Base-by-base conservation (phyloP, 2,329 filamentous ascomycete genomes). In the Neoscytalidium dimidiatum region DNA sequence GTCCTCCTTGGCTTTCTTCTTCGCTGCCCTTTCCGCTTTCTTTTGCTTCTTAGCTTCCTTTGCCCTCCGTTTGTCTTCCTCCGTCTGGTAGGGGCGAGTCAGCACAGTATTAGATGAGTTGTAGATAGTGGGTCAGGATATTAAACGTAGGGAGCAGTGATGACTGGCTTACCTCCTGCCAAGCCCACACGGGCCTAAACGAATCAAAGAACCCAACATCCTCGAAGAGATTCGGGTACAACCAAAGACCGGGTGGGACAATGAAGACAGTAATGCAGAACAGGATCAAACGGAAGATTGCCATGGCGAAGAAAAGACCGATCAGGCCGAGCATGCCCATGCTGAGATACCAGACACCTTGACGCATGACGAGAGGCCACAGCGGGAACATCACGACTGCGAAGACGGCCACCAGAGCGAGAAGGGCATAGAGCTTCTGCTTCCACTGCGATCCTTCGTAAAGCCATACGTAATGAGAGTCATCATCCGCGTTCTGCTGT, bases 171-270 rank as follows among this genome's bases (percentile, higher is more conserved):
- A 96, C 92, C 87, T 97, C 94, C 78, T 99, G 95, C 95, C 95
- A 99, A 66, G 92, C 95, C 94, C 95, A 99, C 5, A 97, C 81
- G 21, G 95, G 95, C 74, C 90, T 90, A 85, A 99, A 99, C 73
- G 92, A 96, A 77, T 99, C 95, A 79, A 99, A 90, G 81, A 99
- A 98, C 7, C 94, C 96, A 29, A 99, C 95, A 75, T 99, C 95
- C 78, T 99, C 95, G 83, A 97, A 99, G 21, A 99, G 82, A 75
- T 99, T 99, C 56, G 95, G 95, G 81, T 94, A 99, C 49, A 99
- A 85, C 95, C 95, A 99, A n/a, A 99, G 84, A 72, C 95, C 95
- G 2, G 95, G 95, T 3, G 94, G 83, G 0, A 88, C 84, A 17
- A 85, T 84, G 74, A 98, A 96, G 79, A 96, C 93, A 23, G 95